Evolutionary conservation across 768 basidiomycete species (phyloP).

Genomic region (Russula sp.): DNA sequence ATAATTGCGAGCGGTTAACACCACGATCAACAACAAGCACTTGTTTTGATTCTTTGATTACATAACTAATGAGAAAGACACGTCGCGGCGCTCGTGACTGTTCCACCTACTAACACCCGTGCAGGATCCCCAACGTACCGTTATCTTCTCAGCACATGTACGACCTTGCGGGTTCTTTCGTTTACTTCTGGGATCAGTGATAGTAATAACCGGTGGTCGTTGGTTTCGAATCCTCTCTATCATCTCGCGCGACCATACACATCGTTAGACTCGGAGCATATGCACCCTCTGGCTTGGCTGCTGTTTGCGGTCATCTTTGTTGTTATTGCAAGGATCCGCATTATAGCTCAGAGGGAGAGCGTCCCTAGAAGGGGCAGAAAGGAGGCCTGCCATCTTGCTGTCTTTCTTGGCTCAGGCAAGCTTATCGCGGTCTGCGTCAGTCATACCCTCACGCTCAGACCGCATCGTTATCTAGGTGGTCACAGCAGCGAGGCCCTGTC

Average conservation of each 20-base stretch:
- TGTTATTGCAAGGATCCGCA: slow-evolving; percentile 20
- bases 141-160: no score
- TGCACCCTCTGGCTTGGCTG: slow-evolving; percentile 3
- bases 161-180: not conserved
- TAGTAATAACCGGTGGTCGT: not conserved
- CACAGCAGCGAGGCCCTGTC: slow-evolving; percentile 86
- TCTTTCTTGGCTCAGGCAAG: slow-evolving; percentile 92
- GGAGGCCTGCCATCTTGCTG: slow-evolving; percentile 51
- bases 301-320: not conserved
- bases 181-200: not conserved
- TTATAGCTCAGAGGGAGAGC: slow-evolving; percentile 24
- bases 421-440: slow-evolving; percentile 6
- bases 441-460: slow-evolving; percentile 16
- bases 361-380: slow-evolving; percentile 8
- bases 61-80: not conserved
- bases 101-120: no score
- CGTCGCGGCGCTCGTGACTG: no score
- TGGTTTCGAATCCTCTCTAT: not conserved
- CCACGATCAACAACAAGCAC: no score
- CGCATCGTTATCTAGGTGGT: slow-evolving; percentile 54
- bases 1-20: no score
- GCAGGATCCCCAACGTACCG: no score
- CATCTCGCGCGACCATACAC: not conserved
- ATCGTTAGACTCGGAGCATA: not conserved
- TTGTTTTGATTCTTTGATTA: not conserved